phyloP scores from a whole-genome alignment of 495 filamentous ascomycete genomes.

The Aspergillus bridgeri region DNA sequence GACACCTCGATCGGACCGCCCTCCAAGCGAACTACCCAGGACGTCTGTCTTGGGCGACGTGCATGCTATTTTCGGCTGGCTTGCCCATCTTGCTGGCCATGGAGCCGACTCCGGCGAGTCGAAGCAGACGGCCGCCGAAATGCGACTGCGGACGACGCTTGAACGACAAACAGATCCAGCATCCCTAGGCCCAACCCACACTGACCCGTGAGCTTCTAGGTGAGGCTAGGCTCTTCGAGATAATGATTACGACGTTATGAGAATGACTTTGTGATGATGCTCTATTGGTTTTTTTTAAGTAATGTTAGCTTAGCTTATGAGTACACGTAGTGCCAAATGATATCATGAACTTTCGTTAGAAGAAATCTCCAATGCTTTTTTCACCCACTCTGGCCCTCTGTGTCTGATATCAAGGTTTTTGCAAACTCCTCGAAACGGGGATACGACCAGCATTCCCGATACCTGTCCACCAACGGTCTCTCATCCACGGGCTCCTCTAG shows the following conservation, averaged over 20 bases:
- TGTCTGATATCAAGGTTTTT: constrained; percentile 45
- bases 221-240: neutral
- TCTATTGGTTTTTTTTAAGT: neutral
- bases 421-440: constrained; percentile 70
- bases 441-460: constrained; percentile 71
- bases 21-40: neutral
- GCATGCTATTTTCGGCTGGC: constrained; percentile 38
- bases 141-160: constrained; percentile 37
- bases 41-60: constrained; percentile 21
- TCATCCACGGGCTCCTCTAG: constrained; percentile 40
- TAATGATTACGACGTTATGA: neutral
- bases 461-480: constrained; percentile 69
- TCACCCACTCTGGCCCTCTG: constrained; percentile 26
- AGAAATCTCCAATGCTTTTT: neutral
- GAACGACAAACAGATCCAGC: constrained; percentile 14
- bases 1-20: too few relatives aligned
- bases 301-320: neutral
- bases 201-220: neutral
- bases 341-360: neutral
- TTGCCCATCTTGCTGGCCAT: constrained; percentile 25
- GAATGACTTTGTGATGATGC: neutral
- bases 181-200: neutral
- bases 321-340: neutral
- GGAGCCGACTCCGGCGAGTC: constrained; percentile 15
- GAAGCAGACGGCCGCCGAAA: constrained; percentile 39